Base-by-base conservation (phyloP, 441 rosid species). In the Raphanus hybrid region DNA sequence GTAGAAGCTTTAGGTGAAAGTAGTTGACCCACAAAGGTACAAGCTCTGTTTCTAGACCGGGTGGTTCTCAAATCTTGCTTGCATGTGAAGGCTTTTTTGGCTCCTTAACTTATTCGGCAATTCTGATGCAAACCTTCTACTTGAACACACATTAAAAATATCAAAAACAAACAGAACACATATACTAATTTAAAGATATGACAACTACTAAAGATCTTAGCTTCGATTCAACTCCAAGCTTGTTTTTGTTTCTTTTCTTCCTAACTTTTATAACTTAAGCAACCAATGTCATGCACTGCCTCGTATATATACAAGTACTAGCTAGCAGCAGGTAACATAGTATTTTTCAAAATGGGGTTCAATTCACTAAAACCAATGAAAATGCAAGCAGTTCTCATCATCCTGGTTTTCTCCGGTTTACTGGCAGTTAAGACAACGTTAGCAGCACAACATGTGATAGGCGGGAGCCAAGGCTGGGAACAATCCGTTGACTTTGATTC, bases 391-490 rank as follows among this genome's bases (percentile, higher is more conserved):
- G 73, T 73, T 74, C 70, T 83, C 2, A 52, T 83, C 75, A 60
- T 70, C 18, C 23, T 89, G 80, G 79, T 80, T 67, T 67, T 86
- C 48, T 75, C 83, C 58, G 84, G 79, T 69, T 75, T 80, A 62
- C 20, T 80, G 9, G 67, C 74, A 55, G 81, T 73, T 58, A 64
- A 75, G 73, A 75, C 77, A 71, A 84, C 86, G 2, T 67, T 62
- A 26, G 98, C 89, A 41, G 86, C 85, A 23, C 87, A 92, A 48
- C 97, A 86, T 80, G 71, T 39, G 1, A 91, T 92, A 12, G 98
- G 99, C 2, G 97, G 94, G 39, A 90, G 93, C 84, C 91, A 92
- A 79, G 99, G 97, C 7, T 95, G 98, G 99, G 96, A 87, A 12
- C 86, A 83, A 80, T 87, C 97, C 15, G 80, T 88, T 23, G 91